These are phyloP conservation scores for Zygosaccharomyces pseudobailii DNA, from an alignment of 1,139 yeast genomes.

Conservation along the genomic window DNA sequence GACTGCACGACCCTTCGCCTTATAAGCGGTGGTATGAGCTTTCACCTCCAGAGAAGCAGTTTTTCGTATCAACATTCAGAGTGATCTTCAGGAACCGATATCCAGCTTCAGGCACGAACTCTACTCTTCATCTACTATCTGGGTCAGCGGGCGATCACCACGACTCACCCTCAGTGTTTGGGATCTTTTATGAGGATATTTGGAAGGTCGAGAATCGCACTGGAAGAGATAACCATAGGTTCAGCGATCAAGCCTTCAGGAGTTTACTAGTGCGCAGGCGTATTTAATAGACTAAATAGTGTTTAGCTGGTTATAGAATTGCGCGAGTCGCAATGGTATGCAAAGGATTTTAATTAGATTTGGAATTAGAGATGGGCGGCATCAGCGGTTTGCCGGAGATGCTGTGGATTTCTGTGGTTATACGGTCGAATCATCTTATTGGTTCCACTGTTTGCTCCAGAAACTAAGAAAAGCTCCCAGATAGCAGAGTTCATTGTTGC, in stretches of 20 bases:
- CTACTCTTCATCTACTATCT: slow-evolving; percentile 24
- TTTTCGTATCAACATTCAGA: slow-evolving; percentile 26
- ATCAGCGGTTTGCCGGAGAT: no score
- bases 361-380: no score
- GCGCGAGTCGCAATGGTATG: neutral
- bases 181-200: slow-evolving; percentile 32
- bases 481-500: no score
- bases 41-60: slow-evolving; percentile 22
- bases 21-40: slow-evolving; percentile 29
- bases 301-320: neutral
- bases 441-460: no score
- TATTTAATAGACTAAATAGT: neutral
- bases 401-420: no score
- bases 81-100: slow-evolving; percentile 24
- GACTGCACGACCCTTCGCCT: slow-evolving; percentile 2
- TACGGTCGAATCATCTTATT: no score
- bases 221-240: slow-evolving; percentile 11
- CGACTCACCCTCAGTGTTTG: slow-evolving; percentile 33
- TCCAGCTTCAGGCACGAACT: slow-evolving; percentile 31
- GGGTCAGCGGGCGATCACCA: slow-evolving; percentile 21
- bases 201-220: slow-evolving; percentile 13
- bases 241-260: slow-evolving; percentile 6
- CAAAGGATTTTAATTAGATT: no score
- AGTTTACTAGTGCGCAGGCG: slow-evolving; percentile 3
- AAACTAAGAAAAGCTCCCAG: no score